These are phyloP conservation scores for Dioscorea alata DNA, from an alignment of 106 monocot genomes.

Conservation along the genomic window DNA sequence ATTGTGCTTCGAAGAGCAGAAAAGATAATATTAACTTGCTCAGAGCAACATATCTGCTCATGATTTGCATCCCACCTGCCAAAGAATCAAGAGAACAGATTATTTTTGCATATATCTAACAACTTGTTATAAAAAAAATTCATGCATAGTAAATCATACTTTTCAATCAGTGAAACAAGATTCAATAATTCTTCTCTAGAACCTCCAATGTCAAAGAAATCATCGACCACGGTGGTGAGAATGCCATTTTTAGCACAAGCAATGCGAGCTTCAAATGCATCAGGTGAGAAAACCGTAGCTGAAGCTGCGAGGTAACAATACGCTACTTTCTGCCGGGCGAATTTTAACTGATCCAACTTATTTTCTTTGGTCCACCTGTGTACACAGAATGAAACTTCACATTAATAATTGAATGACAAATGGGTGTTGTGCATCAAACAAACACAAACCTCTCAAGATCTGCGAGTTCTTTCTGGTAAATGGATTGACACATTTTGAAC, in stretches of 20 bases:
- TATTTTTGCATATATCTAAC: no score
- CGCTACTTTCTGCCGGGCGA: conserved; percentile 65
- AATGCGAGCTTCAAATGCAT: conserved; percentile 51
- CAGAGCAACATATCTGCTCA: conserved; percentile 34
- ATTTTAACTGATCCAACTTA: conserved; percentile 68
- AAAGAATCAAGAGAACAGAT: neutral
- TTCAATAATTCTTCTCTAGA: conserved; percentile 59
- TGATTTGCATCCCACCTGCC: conserved; percentile 59
- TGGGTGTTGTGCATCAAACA: neutral
- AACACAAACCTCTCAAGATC: conserved; percentile 55
- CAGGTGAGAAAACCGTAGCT: conserved; percentile 49
- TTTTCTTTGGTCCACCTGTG: conserved; percentile 77
- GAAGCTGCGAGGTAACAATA: conserved; percentile 65
- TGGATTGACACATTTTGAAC: conserved; percentile 52
- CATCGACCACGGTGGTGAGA: conserved; percentile 84
- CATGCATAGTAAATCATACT: conserved; percentile 23
- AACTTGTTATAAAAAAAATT: no score
- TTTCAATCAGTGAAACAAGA: conserved; percentile 51
- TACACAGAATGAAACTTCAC: conserved; percentile 7
- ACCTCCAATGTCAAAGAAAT: conserved; percentile 92
- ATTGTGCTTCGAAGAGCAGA: conserved; percentile 52
- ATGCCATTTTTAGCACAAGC: conserved; percentile 78
- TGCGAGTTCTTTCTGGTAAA: conserved; percentile 56
- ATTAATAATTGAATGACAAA: neutral
- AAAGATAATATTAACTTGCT: conserved; percentile 69